Evolutionary conservation across 2,329 filamentous ascomycete genomes (phyloP), one percentile per base, ranked within the genome.

Genomic region (Penicillium expansum): DNA sequence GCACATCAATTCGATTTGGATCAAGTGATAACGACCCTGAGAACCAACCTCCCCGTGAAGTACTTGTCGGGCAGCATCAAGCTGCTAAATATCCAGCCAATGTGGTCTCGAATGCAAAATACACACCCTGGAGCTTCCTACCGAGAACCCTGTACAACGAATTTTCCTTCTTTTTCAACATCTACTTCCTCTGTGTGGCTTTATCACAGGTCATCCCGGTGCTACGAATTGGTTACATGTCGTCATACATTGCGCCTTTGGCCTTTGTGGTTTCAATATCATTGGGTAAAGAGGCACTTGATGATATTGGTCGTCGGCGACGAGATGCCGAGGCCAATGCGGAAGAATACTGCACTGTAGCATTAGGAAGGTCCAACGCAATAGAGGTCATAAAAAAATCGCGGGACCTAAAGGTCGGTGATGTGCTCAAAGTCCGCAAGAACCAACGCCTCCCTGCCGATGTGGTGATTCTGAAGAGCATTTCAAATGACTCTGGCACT

Each of bases 91-190:
- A 93, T 72, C 93, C 94, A 10, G 86, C 90, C 9, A 99, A 99
- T 74, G 84, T 91, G 55, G 85, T 99, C 48, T 97, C 93, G 35
- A 97, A 99, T 72, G 93, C 94, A 54, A 99, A 97, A 81, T 99
- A 99, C 74, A 97, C 93, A 30, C 86, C 92, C 1, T 88, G 92
- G 79, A 96, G 90, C 51, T 99, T 99, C 75, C 82, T 99, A 14
- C 95, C 95, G 2, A 82, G 93, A 51, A 99, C 94, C 0, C 80
- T 99, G 22, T 99, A 97, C 77, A 97, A 97, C 77, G 94, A 99
- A 72, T 99, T 99, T 73, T 97, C 93, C 58, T 99, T 97, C 80
- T 99, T 99, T 78, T 96, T 99, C 82, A 99, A 99, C 82, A 91
- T 97, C 81, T 99, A 99, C 74, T 99, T 99, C 74, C 81, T 99